A percentile compares a stretch with the other conserved stretches of the same genome.
Conservation (phyloP, 2,329 filamentous ascomycete species). For the Cladophialophora psammophila region DNA sequence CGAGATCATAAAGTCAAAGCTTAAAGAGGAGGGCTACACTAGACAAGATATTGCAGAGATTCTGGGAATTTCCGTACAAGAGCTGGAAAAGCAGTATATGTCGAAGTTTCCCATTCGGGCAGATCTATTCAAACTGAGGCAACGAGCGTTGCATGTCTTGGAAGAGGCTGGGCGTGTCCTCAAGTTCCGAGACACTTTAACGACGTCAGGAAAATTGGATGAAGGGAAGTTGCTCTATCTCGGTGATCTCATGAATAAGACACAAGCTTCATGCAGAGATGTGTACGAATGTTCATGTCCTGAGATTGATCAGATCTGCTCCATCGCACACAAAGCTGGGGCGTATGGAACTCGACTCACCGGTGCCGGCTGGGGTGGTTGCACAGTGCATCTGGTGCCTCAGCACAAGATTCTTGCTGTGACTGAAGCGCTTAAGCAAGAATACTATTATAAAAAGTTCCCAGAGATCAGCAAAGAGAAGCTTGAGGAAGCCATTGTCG, state of each 20-base stretch:
- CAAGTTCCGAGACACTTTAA: constrained; percentile 80
- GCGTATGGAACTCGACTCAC: constrained; percentile 72
- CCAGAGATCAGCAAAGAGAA: constrained; percentile 75
- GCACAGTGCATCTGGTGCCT: constrained; percentile 90
- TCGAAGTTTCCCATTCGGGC: constrained; percentile 88
- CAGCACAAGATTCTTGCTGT: constrained; percentile 81
- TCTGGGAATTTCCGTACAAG: constrained; percentile 71
- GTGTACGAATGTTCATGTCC: constrained; percentile 91
- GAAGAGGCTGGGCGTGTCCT: constrained; percentile 86
- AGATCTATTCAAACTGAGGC: constrained; percentile 83
- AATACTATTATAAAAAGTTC: constrained; percentile 80
- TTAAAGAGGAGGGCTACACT: constrained; percentile 84
- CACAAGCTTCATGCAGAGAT: constrained; percentile 85
- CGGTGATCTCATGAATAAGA: constrained; percentile 85
- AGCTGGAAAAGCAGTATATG: constrained; percentile 80
- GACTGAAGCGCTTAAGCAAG: constrained; percentile 75
- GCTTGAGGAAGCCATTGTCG: constrained; percentile 79
- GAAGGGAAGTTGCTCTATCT: constrained; percentile 75
- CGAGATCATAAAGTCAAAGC: constrained; percentile 70
- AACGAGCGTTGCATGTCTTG: constrained; percentile 90
- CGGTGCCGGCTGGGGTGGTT: constrained; percentile 96
- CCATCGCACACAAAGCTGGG: constrained; percentile 77
- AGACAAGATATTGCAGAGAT: constrained; percentile 80
- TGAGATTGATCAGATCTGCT: constrained; percentile 88
- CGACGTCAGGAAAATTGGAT: constrained; percentile 56